Base-by-base conservation (phyloP, 2,329 filamentous ascomycete species). In the Calcarisporium arbuscula region DNA sequence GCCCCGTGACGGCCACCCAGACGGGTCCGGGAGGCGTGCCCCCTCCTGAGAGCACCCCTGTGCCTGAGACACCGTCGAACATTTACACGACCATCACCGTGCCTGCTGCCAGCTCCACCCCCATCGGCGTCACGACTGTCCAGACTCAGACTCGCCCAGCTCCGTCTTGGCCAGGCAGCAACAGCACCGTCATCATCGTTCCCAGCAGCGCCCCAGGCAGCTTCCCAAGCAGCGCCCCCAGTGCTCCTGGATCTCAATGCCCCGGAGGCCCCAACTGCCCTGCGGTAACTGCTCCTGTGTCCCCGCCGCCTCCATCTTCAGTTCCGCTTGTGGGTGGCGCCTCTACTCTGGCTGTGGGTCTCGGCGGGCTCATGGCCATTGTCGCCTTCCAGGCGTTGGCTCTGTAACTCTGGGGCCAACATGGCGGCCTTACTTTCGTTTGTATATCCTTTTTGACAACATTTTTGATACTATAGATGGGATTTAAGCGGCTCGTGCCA, bases 241-340 rank as follows among this genome's bases (percentile, higher is more conserved):
- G n/a, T n/a, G n/a, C n/a, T n/a, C n/a, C 38, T 35, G 47, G 42
- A 27, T 39, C 51, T 30, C 39, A 41, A 31, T 48, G 45, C 41
- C 42, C 46, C 28, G 42, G 39, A 21, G 26, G 29, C 20, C n/a
- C n/a, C n/a, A n/a, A n/a, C n/a, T 9, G 10, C 5, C 37, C 30
- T 6, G 30, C 32, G 19, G 33, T 19, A 20, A 25, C 21, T n/a
- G n/a, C n/a, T n/a, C n/a, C n/a, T n/a, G n/a, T n/a, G n/a, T n/a
- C n/a, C n/a, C n/a, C 41, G 15, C 41, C 43, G 12, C 12, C 40
- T 8, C 14, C 30, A 12, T 50, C 55, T 36, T 50, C 52, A 46
- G 49, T 53, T 32, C 58, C 61, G 44, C 58, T 64, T 45, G 68
- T 66, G 16, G 70, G 65, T 41, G 71, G 69, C 50, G 72, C 70